phyloP scores from a whole-genome alignment of 441 rosid genomes.

The Gossypium lobatum region DNA sequence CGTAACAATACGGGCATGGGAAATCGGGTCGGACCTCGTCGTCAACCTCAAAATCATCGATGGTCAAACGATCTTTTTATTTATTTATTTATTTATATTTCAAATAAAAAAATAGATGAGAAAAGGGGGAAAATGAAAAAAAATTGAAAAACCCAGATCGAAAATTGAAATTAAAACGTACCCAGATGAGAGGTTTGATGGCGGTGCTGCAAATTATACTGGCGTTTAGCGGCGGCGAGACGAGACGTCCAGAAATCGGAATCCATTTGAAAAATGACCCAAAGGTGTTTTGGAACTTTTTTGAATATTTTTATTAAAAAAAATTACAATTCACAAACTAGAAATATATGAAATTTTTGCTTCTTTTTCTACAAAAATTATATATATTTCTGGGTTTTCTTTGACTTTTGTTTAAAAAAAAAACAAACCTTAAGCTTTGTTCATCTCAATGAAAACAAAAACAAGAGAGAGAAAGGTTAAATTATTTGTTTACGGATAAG shows the following conservation, averaged over 20 bases:
- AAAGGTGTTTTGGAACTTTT: background rate
- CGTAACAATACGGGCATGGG: slow-evolving; percentile 56
- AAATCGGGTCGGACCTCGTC: slow-evolving; percentile 50
- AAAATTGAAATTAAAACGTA: background rate
- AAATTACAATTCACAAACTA: background rate
- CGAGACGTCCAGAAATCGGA: slow-evolving; percentile 56
- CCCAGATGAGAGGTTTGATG: slow-evolving; percentile 43
- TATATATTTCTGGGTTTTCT: background rate
- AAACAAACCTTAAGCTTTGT: background rate
- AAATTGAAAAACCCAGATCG: background rate
- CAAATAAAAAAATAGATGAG: background rate
- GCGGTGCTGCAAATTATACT: slow-evolving; percentile 39
- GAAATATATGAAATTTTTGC: background rate
- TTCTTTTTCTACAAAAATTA: background rate
- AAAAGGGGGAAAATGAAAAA: background rate
- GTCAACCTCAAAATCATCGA: slow-evolving; percentile 57
- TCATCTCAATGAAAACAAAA: background rate
- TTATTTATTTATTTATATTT: background rate
- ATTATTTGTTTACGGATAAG: background rate
- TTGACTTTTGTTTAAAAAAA: background rate
- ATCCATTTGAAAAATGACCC: slow-evolving; percentile 33
- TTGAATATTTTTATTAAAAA: background rate
- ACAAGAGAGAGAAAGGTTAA: background rate
- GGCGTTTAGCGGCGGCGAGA: slow-evolving; percentile 48
- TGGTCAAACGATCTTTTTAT: slow-evolving; percentile 41